A percentile compares a stretch with the other conserved stretches of the same genome.
These are phyloP conservation scores for Collariella sp. DNA, from an alignment of 495 filamentous ascomycete genomes.

Conservation along the genomic window DNA sequence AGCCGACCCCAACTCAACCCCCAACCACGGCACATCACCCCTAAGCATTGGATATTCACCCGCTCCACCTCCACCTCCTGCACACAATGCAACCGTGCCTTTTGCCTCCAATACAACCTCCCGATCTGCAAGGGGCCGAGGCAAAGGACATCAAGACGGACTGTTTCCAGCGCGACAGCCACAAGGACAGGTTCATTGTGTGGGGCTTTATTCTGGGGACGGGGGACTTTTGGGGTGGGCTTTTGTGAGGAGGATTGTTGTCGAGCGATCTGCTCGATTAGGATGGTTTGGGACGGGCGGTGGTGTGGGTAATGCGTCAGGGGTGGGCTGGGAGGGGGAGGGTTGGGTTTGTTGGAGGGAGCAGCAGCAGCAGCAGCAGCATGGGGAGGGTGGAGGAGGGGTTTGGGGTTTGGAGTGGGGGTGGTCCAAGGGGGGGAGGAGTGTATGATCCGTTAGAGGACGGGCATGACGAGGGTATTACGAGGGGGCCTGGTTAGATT, in stretches of 20 bases:
- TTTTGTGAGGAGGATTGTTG: conserved; percentile 44
- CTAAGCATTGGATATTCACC: too few species aligned
- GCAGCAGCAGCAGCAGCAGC: not conserved
- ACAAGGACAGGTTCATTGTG: conserved; percentile 84
- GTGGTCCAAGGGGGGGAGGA: conserved; percentile 2
- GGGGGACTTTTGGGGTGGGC: conserved; percentile 77
- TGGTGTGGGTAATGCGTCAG: not conserved
- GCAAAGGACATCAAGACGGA: conserved; percentile 81
- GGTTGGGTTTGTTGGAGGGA: not conserved
- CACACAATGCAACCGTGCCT: conserved; percentile 82
- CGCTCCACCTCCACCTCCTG: conserved; percentile 40
- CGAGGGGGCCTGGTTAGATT: not conserved
- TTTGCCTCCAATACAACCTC: conserved; percentile 76
- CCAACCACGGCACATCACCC: conserved; percentile 16
- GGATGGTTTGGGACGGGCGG: too few species aligned
- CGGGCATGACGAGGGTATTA: not conserved
- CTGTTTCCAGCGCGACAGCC: conserved; percentile 88
- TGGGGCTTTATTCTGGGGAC: conserved; percentile 87
- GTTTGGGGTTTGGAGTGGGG: not conserved
- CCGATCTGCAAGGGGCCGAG: conserved; percentile 80
- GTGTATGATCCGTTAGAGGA: conserved; percentile 19
- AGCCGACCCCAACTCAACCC: conserved; percentile 8
- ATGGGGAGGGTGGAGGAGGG: not conserved
- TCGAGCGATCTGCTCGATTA: too few species aligned
- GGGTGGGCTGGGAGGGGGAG: conserved; percentile 43